Evolutionary conservation across 2,329 filamentous ascomycete species (phyloP).

Genomic region (Sphaceloma murrayae): DNA sequence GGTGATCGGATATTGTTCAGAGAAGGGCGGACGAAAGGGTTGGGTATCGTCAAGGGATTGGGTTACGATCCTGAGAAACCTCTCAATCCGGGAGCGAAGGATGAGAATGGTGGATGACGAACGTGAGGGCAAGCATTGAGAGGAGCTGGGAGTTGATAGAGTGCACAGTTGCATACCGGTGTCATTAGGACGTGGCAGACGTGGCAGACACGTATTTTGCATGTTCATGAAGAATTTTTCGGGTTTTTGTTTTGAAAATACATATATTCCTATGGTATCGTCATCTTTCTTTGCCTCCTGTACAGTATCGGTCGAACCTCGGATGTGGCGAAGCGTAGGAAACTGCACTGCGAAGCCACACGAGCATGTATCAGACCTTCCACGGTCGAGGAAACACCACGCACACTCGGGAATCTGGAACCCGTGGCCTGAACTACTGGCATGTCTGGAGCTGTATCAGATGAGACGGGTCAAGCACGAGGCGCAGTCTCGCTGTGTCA

Average conservation of each 20-base stretch:
- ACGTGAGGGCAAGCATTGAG: neutral
- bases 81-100: constrained; percentile 31
- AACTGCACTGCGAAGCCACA: neutral
- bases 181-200: neutral
- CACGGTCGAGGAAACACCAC: too few relatives aligned
- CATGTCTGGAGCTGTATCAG: neutral
- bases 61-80: constrained; percentile 64
- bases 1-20: constrained; percentile 88
- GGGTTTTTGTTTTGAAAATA: neutral
- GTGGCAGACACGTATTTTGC: too few relatives aligned
- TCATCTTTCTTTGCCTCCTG: too few relatives aligned
- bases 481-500: constrained; percentile 4
- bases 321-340: neutral
- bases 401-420: too few relatives aligned
- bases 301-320: neutral
- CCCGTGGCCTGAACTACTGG: too few relatives aligned
- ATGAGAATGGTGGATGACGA: constrained; percentile 19
- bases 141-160: neutral
- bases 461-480: neutral
- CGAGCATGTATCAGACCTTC: neutral
- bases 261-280: neutral
- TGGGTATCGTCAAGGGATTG: constrained; percentile 86
- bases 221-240: too few relatives aligned
- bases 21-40: constrained; percentile 86
- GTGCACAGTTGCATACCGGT: neutral